These are phyloP conservation scores for Aspergillus versicolor DNA, from an alignment of 2,329 filamentous ascomycete species.

Conservation along the genomic window DNA sequence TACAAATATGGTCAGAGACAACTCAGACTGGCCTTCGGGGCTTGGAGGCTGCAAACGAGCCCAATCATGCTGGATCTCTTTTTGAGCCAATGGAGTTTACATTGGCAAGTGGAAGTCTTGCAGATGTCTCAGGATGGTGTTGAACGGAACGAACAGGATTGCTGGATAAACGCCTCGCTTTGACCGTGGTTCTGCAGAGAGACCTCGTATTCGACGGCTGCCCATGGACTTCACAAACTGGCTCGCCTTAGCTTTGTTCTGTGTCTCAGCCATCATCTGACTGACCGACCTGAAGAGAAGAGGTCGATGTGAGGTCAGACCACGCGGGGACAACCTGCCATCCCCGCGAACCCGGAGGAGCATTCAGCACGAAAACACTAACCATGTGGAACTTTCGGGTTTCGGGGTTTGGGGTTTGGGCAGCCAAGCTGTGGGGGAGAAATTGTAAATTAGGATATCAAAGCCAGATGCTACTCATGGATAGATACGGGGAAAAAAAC, in stretches of 20 bases:
- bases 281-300: background rate
- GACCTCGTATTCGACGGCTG: background rate
- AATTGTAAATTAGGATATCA: background rate
- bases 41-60: background rate
- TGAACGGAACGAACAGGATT: background rate
- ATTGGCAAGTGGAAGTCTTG: background rate
- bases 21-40: background rate
- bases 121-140: slow-evolving; percentile 8
- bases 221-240: background rate
- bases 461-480: background rate
- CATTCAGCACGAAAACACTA: background rate
- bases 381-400: background rate
- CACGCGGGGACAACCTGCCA: background rate
- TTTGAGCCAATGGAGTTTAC: background rate
- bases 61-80: background rate
- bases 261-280: slow-evolving; percentile 7
- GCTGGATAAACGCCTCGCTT: background rate
- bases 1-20: background rate
- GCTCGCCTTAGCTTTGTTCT: background rate
- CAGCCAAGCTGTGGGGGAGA: slow-evolving; percentile 1
- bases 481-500: background rate
- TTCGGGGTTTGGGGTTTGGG: background rate
- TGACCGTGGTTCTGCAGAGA: background rate
- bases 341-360: background rate
- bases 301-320: background rate